phyloP scores from a whole-genome alignment of 179 eudicot species.

The Beta corolliflora region DNA sequence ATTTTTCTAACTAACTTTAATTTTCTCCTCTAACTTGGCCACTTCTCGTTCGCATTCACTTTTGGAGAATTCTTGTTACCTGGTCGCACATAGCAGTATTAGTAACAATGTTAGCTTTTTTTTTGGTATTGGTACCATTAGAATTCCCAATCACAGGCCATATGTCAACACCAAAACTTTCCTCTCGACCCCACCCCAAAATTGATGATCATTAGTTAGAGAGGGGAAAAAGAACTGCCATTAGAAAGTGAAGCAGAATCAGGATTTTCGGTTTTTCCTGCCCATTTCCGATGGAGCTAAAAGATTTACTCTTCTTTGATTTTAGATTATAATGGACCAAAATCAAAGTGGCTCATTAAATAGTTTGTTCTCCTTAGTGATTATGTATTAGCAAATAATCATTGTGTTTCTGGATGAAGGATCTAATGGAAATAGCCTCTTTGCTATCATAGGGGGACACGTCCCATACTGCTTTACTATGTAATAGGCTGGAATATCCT shows the following conservation, averaged over 20 bases:
- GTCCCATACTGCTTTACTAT: neutral
- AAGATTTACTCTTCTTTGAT: neutral
- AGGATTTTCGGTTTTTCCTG: neutral
- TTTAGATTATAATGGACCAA: neutral
- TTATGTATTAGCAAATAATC: neutral
- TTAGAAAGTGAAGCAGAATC: neutral
- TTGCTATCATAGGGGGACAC: no score
- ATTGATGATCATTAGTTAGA: neutral
- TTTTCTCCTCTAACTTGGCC: no score
- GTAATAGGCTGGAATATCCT: neutral
- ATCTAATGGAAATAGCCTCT: neutral
- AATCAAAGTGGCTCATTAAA: neutral
- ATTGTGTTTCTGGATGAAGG: neutral
- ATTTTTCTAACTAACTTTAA: no score
- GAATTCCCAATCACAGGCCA: neutral
- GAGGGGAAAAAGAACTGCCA: neutral
- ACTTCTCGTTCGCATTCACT: no score
- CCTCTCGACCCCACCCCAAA: neutral
- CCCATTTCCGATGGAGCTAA: neutral
- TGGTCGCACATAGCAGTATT: neutral
- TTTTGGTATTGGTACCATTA: neutral
- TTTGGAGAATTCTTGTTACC: no score
- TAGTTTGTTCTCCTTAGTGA: neutral
- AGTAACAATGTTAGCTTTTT: neutral
- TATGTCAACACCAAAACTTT: neutral